Percentiles rank a stretch among this genome's conserved stretches.
phyloP scores from a whole-genome alignment of 208 protist species.

The Tritrichomonas musculus region DNA sequence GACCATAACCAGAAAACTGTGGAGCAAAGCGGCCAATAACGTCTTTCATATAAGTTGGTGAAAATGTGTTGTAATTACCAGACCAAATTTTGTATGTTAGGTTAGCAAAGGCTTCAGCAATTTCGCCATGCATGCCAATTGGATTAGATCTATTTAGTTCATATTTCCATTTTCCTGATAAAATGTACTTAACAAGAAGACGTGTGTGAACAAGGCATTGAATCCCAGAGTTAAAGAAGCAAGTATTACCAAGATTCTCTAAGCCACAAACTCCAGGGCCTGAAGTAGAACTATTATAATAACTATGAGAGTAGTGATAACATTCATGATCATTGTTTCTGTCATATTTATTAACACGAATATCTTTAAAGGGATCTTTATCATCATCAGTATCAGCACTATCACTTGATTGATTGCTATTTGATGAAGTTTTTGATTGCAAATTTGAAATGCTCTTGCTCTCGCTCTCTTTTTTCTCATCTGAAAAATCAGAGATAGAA shows the following conservation, averaged over 20 bases:
- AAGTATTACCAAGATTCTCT: slow-evolving; percentile 88
- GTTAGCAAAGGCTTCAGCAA: slow-evolving; percentile 35
- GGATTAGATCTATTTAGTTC: slow-evolving; percentile 41
- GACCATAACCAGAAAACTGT: slow-evolving; percentile 34
- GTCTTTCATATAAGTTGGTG: slow-evolving; percentile 41
- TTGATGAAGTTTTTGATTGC: too few relatives aligned
- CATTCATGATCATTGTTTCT: too few relatives aligned
- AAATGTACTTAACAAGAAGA: slow-evolving; percentile 54
- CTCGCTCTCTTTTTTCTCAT: too few relatives aligned
- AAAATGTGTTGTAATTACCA: neutral
- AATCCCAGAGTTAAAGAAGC: slow-evolving; percentile 86
- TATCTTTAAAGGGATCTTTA: too few relatives aligned
- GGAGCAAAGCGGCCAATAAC: slow-evolving; percentile 44
- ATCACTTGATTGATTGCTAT: too few relatives aligned
- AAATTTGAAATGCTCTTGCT: too few relatives aligned
- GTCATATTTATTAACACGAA: too few relatives aligned
- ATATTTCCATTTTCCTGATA: neutral
- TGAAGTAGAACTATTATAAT: too few relatives aligned
- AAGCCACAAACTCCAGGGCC: slow-evolving; percentile 57
- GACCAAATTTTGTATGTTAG: slow-evolving; percentile 39
- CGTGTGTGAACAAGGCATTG: slow-evolving; percentile 78
- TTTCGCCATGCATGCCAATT: slow-evolving; percentile 32
- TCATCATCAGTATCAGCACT: too few relatives aligned
- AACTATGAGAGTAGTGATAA: too few relatives aligned
- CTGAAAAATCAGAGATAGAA: too few relatives aligned